A percentile compares a stretch with the other conserved stretches of the same genome.
These are phyloP conservation scores for Penicillium palitans DNA, from an alignment of 2,329 filamentous ascomycete species.

Conservation along the genomic window DNA sequence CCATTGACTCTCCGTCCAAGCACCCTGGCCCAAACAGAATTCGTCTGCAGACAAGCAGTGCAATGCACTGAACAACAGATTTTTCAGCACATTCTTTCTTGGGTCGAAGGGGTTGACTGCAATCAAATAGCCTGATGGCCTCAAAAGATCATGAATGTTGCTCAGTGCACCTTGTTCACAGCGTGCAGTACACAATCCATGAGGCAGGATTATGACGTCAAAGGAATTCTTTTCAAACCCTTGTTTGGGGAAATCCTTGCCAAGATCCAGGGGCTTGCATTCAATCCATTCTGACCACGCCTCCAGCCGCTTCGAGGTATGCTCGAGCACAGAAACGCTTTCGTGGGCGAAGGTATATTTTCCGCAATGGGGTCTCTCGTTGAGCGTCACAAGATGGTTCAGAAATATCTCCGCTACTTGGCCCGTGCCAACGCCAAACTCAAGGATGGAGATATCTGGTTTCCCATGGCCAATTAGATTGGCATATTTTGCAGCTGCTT, in stretches of 20 bases:
- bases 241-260: neutral
- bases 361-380: conserved; percentile 6
- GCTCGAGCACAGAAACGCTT: neutral
- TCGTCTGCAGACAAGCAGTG: conserved; percentile 6
- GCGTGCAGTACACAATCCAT: conserved; percentile 17
- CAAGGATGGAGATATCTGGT: conserved; percentile 27
- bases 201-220: conserved; percentile 21
- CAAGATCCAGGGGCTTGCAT: conserved; percentile 14
- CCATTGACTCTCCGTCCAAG: conserved; percentile 1
- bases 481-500: conserved; percentile 15
- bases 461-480: conserved; percentile 23
- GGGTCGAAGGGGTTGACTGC: conserved; percentile 12
- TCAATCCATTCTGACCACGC: conserved; percentile 13
- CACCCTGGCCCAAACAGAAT: neutral
- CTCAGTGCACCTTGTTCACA: conserved; percentile 8
- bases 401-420: conserved; percentile 15
- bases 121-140: conserved; percentile 20
- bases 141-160: conserved; percentile 20
- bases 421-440: conserved; percentile 22
- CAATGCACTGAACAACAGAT: conserved; percentile 12
- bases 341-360: conserved; percentile 20
- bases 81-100: conserved; percentile 7
- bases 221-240: conserved; percentile 8
- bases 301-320: conserved; percentile 1
- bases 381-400: neutral